Evolutionary conservation across 2,329 filamentous ascomycete species (phyloP), one percentile per base, ranked within the genome.

Genomic region (Claviceps monticola): DNA sequence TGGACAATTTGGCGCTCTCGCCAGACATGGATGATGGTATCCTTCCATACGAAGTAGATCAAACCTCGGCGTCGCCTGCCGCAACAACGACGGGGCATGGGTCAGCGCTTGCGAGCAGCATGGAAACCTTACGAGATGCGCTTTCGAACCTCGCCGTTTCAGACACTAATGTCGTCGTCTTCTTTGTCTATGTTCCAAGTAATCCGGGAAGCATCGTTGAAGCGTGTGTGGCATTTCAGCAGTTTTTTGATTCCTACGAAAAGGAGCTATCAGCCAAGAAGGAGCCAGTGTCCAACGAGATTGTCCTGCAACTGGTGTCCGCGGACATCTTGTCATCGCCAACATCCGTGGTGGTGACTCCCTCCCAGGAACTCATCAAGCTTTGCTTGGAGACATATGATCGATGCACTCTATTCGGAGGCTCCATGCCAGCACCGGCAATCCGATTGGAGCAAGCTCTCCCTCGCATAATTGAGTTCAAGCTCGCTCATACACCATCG

Each of bases 291-390:
- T 60, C 69, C 21, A 82, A 80, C 51, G 85, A 91, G 52, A 62
- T 93, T n/a, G 82, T 88, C 4, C 69, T 94, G 17, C 88, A 94
- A 61, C 74, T 94, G 2, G 69, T 94, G 1, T 83, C 88, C 0
- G 73, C 83, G 16, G 77, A 80, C 52, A 71, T 82, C n/a, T 66
- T 93, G 8, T 80, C 83, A 7, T 83, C 81, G 1, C 71, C 79
- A 4, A 75, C 76, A 1, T 74, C 74, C 2, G 67, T 89, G 14
- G 75, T 82, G 1, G 73, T 86, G n/a, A 76, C 82, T 1, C 72
- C 78, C 2, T 76, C 80, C 0, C 63, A 68, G 5, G 80, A 83
- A 14, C 78, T 85, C 58, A 69, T 72, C 45, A 76, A 71, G 51
- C 70, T 90, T 16, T 85, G 84, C 17, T 73, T 88, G 54, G 85